Evolutionary conservation across 2,329 filamentous ascomycete genomes (phyloP).

Genomic region (Alternaria gansuensis): DNA sequence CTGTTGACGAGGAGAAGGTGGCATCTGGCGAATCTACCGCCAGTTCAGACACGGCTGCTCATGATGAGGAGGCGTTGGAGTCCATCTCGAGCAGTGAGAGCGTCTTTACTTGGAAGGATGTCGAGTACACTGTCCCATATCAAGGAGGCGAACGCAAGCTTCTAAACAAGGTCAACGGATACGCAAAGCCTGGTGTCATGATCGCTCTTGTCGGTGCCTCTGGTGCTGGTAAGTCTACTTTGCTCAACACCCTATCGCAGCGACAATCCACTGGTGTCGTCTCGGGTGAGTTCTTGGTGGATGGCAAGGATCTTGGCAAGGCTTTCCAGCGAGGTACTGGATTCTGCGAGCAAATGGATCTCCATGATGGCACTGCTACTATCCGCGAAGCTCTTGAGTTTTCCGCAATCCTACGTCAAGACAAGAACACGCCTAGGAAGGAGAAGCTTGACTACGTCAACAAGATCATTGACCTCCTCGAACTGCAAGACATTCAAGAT

Average conservation of each 20-base stretch:
- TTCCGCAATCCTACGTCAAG: constrained; percentile 71
- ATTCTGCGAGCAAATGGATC: constrained; percentile 76
- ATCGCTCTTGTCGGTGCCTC: constrained; percentile 83
- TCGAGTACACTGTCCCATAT: constrained; percentile 76
- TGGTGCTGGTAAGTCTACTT: constrained; percentile 82
- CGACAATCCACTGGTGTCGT: constrained; percentile 72
- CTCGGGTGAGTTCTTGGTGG: constrained; percentile 75
- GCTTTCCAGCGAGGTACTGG: constrained; percentile 73
- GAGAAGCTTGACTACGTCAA: constrained; percentile 74
- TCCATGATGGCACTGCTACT: constrained; percentile 73
- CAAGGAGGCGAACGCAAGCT: constrained; percentile 69
- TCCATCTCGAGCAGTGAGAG: constrained; percentile 52
- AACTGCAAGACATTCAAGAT: constrained; percentile 72
- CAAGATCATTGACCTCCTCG: constrained; percentile 70
- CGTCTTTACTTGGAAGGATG: constrained; percentile 52
- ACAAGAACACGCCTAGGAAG: constrained; percentile 60
- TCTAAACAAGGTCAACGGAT: constrained; percentile 76
- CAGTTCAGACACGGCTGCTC: constrained; percentile 30
- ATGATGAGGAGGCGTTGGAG: constrained; percentile 45
- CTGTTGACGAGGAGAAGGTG: constrained; percentile 67
- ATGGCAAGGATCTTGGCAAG: constrained; percentile 67
- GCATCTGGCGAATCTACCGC: constrained; percentile 38
- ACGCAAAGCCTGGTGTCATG: constrained; percentile 81
- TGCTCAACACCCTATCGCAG: constrained; percentile 80
- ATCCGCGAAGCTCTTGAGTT: constrained; percentile 75